These are phyloP conservation scores for Saururus chinensis DNA, from an alignment of 164 flowering plant species.

Conservation along the genomic window DNA sequence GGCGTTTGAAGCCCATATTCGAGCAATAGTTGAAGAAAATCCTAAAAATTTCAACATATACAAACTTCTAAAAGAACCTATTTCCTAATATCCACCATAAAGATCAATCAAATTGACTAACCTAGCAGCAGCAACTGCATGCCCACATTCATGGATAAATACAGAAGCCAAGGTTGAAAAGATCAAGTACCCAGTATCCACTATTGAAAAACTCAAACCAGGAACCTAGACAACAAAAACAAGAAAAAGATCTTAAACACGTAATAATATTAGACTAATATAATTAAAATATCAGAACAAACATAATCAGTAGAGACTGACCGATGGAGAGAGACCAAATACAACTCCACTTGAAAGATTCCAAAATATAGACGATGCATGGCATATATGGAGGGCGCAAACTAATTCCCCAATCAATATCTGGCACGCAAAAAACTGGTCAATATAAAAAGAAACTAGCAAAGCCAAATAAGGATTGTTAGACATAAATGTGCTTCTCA, in stretches of 20 bases:
- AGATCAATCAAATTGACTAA: conserved; percentile 18
- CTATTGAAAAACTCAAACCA: conserved; percentile 31
- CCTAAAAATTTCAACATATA: too few species aligned
- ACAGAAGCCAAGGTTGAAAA: conserved; percentile 59
- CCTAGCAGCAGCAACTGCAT: conserved; percentile 89
- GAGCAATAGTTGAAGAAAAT: too few species aligned
- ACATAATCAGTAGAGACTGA: conserved; percentile 7
- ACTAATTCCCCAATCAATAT: conserved; percentile 34
- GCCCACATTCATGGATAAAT: too few species aligned
- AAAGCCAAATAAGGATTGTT: neutral
- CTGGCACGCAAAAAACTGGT: conserved; percentile 22
- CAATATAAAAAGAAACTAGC: neutral
- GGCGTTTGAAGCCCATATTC: too few species aligned
- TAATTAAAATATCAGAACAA: neutral
- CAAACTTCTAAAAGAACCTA: too few species aligned
- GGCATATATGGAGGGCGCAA: conserved; percentile 15
- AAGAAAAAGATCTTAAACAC: neutral
- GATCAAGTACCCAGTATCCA: conserved; percentile 39
- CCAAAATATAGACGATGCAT: conserved; percentile 6
- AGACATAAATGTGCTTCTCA: too few species aligned
- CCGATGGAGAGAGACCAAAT: conserved; percentile 39
- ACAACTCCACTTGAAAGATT: conserved; percentile 16
- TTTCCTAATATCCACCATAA: too few species aligned
- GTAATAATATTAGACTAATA: neutral
- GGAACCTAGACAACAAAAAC: conserved; percentile 37